Evolutionary conservation across 768 basidiomycete species (phyloP).

Genomic region (Amanita fuliginea): DNA sequence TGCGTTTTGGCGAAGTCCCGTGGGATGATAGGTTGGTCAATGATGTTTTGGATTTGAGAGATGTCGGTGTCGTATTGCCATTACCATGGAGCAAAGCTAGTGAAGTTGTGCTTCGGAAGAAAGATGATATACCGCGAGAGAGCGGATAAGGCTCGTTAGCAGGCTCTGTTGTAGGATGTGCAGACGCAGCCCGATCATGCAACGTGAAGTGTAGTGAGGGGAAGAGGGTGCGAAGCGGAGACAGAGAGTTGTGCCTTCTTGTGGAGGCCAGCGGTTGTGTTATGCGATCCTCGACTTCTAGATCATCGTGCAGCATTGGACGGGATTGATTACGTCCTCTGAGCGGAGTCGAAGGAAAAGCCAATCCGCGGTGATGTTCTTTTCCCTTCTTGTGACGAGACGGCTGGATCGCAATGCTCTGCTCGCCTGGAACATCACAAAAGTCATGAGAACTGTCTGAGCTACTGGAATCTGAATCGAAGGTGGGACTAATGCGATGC

Average conservation of each 20-base stretch:
- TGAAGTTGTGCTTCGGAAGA: slow-evolving; percentile 7
- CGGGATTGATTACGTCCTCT: slow-evolving; percentile 1
- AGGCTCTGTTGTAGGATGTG: slow-evolving; percentile 1
- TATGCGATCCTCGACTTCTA: background rate
- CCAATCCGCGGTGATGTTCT: background rate
- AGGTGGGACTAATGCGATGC: background rate
- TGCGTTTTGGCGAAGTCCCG: background rate
- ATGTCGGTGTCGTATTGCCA: background rate
- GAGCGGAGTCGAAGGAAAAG: background rate
- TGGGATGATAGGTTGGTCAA: background rate
- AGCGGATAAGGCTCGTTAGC: background rate
- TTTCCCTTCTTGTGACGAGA: background rate
- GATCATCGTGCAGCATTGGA: background rate
- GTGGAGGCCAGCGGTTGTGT: background rate
- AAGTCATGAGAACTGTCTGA: slow-evolving; percentile 2
- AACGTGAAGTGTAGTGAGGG: slow-evolving; percentile 1
- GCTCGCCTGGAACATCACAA: background rate
- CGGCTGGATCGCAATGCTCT: too few species aligned
- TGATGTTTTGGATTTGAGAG: slow-evolving; percentile 2
- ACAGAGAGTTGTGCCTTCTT: slow-evolving; percentile 4
- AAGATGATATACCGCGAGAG: background rate
- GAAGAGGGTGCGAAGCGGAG: slow-evolving; percentile 6
- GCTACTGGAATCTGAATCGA: slow-evolving; percentile 5
- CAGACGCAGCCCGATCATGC: slow-evolving; percentile 5
- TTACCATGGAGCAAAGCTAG: background rate